Evolutionary conservation across 192 early-diverging fungal genomes (phyloP), one percentile per base, ranked within the genome.

Genomic region (Allomyces arbusculus): DNA sequence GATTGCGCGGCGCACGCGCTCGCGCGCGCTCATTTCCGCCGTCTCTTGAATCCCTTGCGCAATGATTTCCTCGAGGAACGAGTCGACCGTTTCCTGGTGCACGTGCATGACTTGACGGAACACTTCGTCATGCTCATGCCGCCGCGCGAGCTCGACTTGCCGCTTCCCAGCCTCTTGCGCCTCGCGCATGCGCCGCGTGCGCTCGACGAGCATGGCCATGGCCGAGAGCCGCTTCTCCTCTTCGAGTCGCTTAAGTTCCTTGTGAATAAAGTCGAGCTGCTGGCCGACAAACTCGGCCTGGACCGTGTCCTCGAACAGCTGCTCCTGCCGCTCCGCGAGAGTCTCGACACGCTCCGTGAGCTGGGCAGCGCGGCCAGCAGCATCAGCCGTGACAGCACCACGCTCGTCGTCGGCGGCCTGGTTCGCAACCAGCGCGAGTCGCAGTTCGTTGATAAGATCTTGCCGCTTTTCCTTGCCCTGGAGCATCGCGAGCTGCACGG

Each of bases 81-180:
- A 76, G 55, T 84, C 81, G 24, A 84, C 81, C 22, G 79, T 82
- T 58, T 82, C 79, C 61, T 79, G 76, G 64, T 83, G 78, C 24
- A 83, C 74, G 24, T 66, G 63, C 71, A 83, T 80, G 40, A 84
- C 68, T 63, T 80, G 78, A 23, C 79, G 70, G 63, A 82, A 83
- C 23, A 82, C 72, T 45, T 77, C 76, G 64, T 84, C 79, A 67
- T 84, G 78, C 24, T 72, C 62, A 22, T 69, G 65, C 22, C 76
- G 72, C 40, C 79, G 63, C 65, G 67, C 63, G 8, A 84, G 43
- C 69, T 84, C 81, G 19, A 66, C 72, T 61, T 83, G 73, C 7
- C 82, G 69, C 20, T 26, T 43, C 9, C 76, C 79, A 74, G 26
- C 40, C 22, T 84, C 82, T 62, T 78, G 78, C 10, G 81, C 82